phyloP scores from a whole-genome alignment of 164 flowering plant species.

The Nymphaea colorata region DNA sequence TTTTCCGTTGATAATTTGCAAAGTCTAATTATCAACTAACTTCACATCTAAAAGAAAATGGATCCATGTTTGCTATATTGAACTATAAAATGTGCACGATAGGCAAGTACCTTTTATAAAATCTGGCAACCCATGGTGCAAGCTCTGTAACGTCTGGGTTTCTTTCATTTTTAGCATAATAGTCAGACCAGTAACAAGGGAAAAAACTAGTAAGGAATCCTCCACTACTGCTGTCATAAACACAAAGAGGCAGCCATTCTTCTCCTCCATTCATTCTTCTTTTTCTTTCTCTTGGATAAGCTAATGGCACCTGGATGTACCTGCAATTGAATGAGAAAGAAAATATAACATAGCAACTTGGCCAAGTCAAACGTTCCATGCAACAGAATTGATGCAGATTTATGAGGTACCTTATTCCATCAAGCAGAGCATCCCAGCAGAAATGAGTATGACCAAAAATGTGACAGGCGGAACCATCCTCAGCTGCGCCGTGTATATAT shows the following conservation, averaged over 20 bases:
- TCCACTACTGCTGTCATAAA: slow-evolving; percentile 25
- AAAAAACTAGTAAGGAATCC: slow-evolving; percentile 23
- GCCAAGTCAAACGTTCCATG: too few species aligned
- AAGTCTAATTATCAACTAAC: too few species aligned
- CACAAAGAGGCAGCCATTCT: slow-evolving; percentile 65
- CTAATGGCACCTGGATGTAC: slow-evolving; percentile 79
- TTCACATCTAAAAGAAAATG: too few species aligned
- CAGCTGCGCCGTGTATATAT: slow-evolving; percentile 42
- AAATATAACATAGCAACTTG: too few species aligned
- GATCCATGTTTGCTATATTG: too few species aligned
- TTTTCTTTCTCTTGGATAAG: slow-evolving; percentile 75
- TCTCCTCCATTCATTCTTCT: slow-evolving; percentile 78
- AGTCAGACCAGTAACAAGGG: slow-evolving; percentile 64
- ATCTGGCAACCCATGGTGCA: slow-evolving; percentile 84
- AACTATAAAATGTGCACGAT: too few species aligned
- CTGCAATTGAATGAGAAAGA: slow-evolving; percentile 18
- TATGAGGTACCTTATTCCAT: slow-evolving; percentile 55
- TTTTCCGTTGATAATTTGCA: too few species aligned
- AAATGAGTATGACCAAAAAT: slow-evolving; percentile 88
- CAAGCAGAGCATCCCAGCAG: slow-evolving; percentile 69
- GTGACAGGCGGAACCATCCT: slow-evolving; percentile 45
- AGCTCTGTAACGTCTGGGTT: slow-evolving; percentile 39
- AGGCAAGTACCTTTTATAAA: slow-evolving; percentile 17
- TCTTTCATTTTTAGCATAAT: slow-evolving; percentile 44
- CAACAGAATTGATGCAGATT: too few species aligned